Base-by-base conservation (phyloP, 768 basidiomycete species). In the Zangia roseola region DNA sequence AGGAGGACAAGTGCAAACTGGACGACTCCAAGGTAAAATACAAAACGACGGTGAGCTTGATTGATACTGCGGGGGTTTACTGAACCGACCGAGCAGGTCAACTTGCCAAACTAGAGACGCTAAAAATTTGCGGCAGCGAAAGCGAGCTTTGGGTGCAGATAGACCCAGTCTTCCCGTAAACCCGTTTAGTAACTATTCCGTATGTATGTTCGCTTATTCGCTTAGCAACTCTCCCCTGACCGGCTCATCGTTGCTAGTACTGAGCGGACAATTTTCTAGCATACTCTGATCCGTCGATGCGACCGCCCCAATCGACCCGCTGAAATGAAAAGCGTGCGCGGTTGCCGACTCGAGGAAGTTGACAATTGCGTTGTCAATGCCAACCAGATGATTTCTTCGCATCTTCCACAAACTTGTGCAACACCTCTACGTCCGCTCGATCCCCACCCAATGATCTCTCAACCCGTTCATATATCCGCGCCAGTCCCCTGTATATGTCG, bases 401-500 rank as follows among this genome's bases (percentile, higher is more conserved):
- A n/a, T 69, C 69, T n/a, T 71, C 69, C 21, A 76, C 77, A 57
- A 78, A 80, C 38, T 66, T 56, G 50, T 61, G 64, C 55, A 81
- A 51, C 13, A 71, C 69, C 21, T 66, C 63, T 7, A 77, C 58
- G 45, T 78, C 79, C 40, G 56, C 56, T 17, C 69, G 56, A 43
- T 73, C 68, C 31, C 69, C 69, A 30, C 68, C 61, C 38, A 76
- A 49, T 2, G 76, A 72, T 34, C 51, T 54, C 38, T 75, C 74
- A 3, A 82, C 60, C 30, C 76, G 63, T 50, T 70, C 64, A 53
- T 77, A 81, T 45, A 76, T 49, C 49, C 65, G 65, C 20, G 79
- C 71, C 36, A 82, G 57, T 8, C 79, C 81, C 40, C 70, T 60
- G 57, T 80, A 77, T 6, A 76, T 74, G 20, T 74, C 69, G 0